Evolutionary conservation across 208 protist genomes (phyloP), one percentile per base, ranked within the genome.

Genomic region (Acanthamoeba royreba): DNA sequence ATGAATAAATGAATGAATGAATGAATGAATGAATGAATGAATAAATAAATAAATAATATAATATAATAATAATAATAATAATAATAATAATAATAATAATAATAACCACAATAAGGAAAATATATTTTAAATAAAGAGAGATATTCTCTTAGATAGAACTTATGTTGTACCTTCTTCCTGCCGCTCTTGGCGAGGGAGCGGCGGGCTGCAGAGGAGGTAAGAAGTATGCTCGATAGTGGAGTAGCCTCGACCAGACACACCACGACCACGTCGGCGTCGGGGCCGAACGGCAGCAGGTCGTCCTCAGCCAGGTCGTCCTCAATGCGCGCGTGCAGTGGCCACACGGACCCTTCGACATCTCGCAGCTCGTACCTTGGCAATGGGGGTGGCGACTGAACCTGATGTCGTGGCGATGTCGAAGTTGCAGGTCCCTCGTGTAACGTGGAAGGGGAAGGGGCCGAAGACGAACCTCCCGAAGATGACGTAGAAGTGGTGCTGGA

Each of bases 161-260:
- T n/a, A n/a, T n/a, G n/a, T n/a, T n/a, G 66, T 77, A 45, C 66
- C 66, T 77, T 77, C 66, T 77, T 77, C 66, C 45, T 77, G 66
- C 66, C 45, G 66, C 35, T 38, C 45, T 77, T 77, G 66, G 66
- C 35, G 15, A 77, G 35, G 0, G 35, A 45, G 4, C 66, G 66
- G 38, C 66, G 66, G 11, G n/a, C n/a, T n/a, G n/a, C 66, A 17
- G 33, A 77, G 66, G 66, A 4, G 35, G 4, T 38, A 55, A 9
- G 19, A 25, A 19, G 9, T 55, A 9, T 55, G 49, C 49, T 55
- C 66, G 9, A n/a, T n/a, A n/a, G n/a, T n/a, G n/a, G n/a, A n/a
- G n/a, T n/a, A n/a, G 66, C 33, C 66, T 77, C 66, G 35, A 77
- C 66, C 66, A 77, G 35, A 43, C 11, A 77, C 35, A 77, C 66